A percentile compares a stretch with the other conserved stretches of the same genome.
Conservation (phyloP, 306 rosid species). For the Astragalus glycyphyllos region DNA sequence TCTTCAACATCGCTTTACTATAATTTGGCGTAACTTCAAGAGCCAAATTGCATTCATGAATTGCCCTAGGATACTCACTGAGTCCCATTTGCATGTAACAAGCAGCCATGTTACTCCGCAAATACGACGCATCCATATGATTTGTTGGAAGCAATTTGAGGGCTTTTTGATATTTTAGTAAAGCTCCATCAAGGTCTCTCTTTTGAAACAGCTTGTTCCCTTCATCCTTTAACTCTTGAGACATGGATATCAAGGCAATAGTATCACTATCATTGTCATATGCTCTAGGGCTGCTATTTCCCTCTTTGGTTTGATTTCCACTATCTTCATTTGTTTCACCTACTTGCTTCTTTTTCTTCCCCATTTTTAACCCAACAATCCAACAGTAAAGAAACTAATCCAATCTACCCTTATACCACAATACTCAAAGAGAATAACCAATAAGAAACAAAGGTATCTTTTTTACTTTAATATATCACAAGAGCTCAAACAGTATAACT, state of each 20-base stretch:
- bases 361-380: constrained; percentile 60
- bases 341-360: constrained; percentile 66
- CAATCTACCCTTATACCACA: constrained; percentile 34
- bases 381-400: constrained; percentile 39
- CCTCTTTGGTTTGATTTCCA: constrained; percentile 49
- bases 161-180: constrained; percentile 79
- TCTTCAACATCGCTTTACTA: constrained; percentile 82
- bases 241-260: constrained; percentile 59
- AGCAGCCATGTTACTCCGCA: constrained; percentile 84
- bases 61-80: constrained; percentile 79
- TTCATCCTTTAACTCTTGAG: constrained; percentile 76
- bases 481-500: constrained; percentile 33
- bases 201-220: constrained; percentile 84
- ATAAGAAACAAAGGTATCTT: constrained; percentile 11
- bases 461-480: constrained; percentile 10
- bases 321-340: constrained; percentile 51
- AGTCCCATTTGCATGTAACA: constrained; percentile 94
- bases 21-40: constrained; percentile 80
- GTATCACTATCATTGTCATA: constrained; percentile 70
- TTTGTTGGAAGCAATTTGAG: constrained; percentile 74
- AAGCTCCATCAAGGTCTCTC: constrained; percentile 79
- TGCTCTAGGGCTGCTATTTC: constrained; percentile 48
- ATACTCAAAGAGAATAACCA: constrained; percentile 40
- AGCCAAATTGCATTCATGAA: constrained; percentile 81
- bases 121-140: constrained; percentile 78